phyloP scores from a whole-genome alignment of 495 filamentous ascomycete species.

The Podospora comata region DNA sequence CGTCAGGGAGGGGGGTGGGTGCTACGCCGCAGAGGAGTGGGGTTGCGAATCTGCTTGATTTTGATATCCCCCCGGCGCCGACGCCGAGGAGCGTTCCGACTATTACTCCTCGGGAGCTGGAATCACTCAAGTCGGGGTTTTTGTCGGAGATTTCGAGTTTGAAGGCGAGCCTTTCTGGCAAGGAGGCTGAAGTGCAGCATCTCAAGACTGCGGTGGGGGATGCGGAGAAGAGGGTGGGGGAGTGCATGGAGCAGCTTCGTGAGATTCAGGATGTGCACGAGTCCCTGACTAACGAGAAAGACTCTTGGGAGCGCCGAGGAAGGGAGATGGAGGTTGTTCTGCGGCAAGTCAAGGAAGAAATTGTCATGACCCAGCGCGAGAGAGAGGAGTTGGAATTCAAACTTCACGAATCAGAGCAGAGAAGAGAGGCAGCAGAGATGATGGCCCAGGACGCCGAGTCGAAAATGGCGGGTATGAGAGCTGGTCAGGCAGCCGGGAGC shows the following conservation, averaged over 20 bases:
- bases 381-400: slow-evolving; percentile 67
- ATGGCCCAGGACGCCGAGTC: slow-evolving; percentile 69
- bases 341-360: slow-evolving; percentile 73
- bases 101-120: slow-evolving; percentile 87
- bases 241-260: slow-evolving; percentile 73
- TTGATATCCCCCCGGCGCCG: slow-evolving; percentile 83
- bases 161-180: slow-evolving; percentile 82
- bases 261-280: slow-evolving; percentile 69
- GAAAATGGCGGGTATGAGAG: slow-evolving; percentile 64
- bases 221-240: slow-evolving; percentile 87
- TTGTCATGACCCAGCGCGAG: slow-evolving; percentile 70
- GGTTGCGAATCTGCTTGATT: slow-evolving; percentile 70
- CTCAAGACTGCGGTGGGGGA: slow-evolving; percentile 83
- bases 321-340: slow-evolving; percentile 81
- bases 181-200: slow-evolving; percentile 81
- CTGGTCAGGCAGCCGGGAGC: slow-evolving; percentile 41
- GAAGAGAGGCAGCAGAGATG: slow-evolving; percentile 60
- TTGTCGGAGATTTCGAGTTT: slow-evolving; percentile 86
- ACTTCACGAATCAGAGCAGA: slow-evolving; percentile 70
- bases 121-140: slow-evolving; percentile 83
- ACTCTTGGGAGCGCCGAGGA: slow-evolving; percentile 76
- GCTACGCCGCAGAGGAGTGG: slow-evolving; percentile 37
- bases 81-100: slow-evolving; percentile 89
- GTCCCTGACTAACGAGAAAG: slow-evolving; percentile 68
- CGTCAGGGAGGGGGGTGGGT: slow-evolving; percentile 19